phyloP scores from a whole-genome alignment of 2,329 filamentous ascomycete genomes.

The Dendrostoma leiphaemia region DNA sequence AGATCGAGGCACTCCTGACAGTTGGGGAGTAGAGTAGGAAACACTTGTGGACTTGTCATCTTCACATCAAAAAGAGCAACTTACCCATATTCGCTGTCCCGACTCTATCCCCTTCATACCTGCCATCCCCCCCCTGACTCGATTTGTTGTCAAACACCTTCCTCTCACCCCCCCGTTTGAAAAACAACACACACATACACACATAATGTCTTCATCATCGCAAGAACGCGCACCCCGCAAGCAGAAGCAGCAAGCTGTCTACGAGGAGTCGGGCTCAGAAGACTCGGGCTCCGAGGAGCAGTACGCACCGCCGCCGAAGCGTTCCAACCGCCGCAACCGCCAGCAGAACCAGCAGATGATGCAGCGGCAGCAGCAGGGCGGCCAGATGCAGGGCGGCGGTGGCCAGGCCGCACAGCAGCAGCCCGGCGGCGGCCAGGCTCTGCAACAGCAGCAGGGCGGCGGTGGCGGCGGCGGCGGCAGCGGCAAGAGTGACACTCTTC shows the following conservation, averaged over 20 bases:
- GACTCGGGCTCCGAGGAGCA: slow-evolving; percentile 30
- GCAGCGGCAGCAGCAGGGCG: slow-evolving; percentile 31
- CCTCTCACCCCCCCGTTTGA: background rate
- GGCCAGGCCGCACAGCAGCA: slow-evolving; percentile 36
- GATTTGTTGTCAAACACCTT: background rate
- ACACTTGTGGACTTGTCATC: background rate
- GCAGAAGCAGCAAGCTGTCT: slow-evolving; percentile 26
- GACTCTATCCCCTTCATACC: too few relatives aligned
- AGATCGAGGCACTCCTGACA: background rate
- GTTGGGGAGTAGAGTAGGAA: too few relatives aligned
- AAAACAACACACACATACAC: slow-evolving; percentile 18
- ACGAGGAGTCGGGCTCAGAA: slow-evolving; percentile 35
- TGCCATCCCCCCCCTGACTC: background rate
- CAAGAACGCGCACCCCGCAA: slow-evolving; percentile 31
- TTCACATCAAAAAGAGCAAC: background rate
- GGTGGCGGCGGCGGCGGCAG: slow-evolving; percentile 33
- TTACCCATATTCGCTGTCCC: too few relatives aligned
- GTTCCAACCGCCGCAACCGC: slow-evolving; percentile 24
- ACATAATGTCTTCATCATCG: slow-evolving; percentile 28
- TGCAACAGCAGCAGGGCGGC: slow-evolving; percentile 12
- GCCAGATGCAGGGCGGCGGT: slow-evolving; percentile 37
- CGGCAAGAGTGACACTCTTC: slow-evolving; percentile 64
- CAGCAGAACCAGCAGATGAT: slow-evolving; percentile 25
- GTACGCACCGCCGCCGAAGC: slow-evolving; percentile 23
- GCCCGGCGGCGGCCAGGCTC: slow-evolving; percentile 30